phyloP scores from a whole-genome alignment of 495 filamentous ascomycete species.

The Bombardia bombarda region DNA sequence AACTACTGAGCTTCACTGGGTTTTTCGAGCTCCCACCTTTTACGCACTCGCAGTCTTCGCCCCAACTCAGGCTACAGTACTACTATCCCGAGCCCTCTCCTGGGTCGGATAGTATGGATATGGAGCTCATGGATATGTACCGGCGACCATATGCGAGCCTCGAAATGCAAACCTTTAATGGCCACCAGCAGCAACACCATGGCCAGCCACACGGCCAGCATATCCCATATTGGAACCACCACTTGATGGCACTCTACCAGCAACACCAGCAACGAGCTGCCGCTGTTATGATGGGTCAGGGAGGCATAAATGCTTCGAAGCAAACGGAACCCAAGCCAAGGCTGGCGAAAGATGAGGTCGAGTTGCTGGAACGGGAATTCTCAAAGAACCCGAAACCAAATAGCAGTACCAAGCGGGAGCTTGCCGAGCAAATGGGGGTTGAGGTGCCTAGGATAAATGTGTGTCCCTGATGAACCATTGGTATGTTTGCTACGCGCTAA shows the following conservation, averaged over 20 bases:
- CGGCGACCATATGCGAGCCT: slow-evolving; percentile 15
- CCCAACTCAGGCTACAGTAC: too few relatives aligned
- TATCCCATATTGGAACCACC: slow-evolving; percentile 21
- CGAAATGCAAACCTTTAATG: slow-evolving; percentile 12
- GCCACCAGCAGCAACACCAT: slow-evolving; percentile 6
- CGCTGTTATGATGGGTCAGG: slow-evolving; percentile 23
- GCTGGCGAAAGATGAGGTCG: slow-evolving; percentile 75
- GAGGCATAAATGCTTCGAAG: slow-evolving; percentile 20
- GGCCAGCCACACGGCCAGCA: slow-evolving; percentile 14
- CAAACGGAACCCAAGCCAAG: slow-evolving; percentile 54
- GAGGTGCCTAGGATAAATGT: slow-evolving; percentile 73
- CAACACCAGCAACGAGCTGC: slow-evolving; percentile 19
- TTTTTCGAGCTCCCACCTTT: too few relatives aligned
- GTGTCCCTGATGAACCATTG: slow-evolving; percentile 24
- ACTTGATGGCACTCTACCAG: slow-evolving; percentile 21
- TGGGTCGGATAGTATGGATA: slow-evolving; percentile 19
- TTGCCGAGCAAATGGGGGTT: slow-evolving; percentile 64
- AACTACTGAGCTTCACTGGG: not conserved
- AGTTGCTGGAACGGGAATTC: slow-evolving; percentile 67
- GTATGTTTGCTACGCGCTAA: slow-evolving; percentile 25
- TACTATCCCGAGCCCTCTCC: too few relatives aligned
- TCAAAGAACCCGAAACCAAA: slow-evolving; percentile 69
- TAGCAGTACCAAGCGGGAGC: slow-evolving; percentile 64
- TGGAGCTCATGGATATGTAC: slow-evolving; percentile 24
- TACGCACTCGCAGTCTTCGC: too few relatives aligned